These are phyloP conservation scores for Penicillium pulvis DNA, from an alignment of 495 filamentous ascomycete species.

Conservation along the genomic window DNA sequence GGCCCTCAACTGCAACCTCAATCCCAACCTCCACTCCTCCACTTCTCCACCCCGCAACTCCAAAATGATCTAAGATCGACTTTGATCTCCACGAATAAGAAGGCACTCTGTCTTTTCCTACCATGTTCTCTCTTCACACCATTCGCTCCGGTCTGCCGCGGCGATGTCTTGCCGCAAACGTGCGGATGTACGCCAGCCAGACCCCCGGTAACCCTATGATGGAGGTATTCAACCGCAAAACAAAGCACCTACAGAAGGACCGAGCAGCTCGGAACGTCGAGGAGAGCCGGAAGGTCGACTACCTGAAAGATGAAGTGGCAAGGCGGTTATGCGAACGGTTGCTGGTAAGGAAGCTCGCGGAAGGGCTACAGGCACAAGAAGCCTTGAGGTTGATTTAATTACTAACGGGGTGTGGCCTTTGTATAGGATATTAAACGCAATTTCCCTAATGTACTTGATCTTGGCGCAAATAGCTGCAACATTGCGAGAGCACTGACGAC, in stretches of 20 bases:
- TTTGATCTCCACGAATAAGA: not conserved
- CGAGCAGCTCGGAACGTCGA: conserved; percentile 73
- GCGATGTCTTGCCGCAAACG: conserved; percentile 15
- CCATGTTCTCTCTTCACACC: conserved; percentile 33
- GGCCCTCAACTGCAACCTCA: conserved; percentile 8
- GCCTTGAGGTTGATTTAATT: too few species aligned
- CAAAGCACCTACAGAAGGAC: conserved; percentile 90
- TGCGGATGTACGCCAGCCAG: conserved; percentile 72
- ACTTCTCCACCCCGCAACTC: conserved; percentile 5
- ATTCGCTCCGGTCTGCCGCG: conserved; percentile 27
- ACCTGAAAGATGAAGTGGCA: conserved; percentile 90
- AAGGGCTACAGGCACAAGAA: conserved; percentile 4
- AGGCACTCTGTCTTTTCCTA: conserved; percentile 1
- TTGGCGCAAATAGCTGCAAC: conserved; percentile 95
- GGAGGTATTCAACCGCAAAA: conserved; percentile 86
- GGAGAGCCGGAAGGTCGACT: conserved; percentile 77
- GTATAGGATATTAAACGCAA: conserved; percentile 84
- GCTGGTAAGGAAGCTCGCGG: conserved; percentile 54
- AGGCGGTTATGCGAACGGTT: conserved; percentile 82
- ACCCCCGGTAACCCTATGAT: conserved; percentile 72
- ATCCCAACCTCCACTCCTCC: conserved; percentile 13
- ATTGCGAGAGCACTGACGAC: conserved; percentile 77
- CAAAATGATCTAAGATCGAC: conserved; percentile 14
- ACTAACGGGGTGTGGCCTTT: not conserved
- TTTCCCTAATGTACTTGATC: conserved; percentile 84